Base-by-base conservation (phyloP, 2,329 filamentous ascomycete genomes). In the Neonectria faginata region DNA sequence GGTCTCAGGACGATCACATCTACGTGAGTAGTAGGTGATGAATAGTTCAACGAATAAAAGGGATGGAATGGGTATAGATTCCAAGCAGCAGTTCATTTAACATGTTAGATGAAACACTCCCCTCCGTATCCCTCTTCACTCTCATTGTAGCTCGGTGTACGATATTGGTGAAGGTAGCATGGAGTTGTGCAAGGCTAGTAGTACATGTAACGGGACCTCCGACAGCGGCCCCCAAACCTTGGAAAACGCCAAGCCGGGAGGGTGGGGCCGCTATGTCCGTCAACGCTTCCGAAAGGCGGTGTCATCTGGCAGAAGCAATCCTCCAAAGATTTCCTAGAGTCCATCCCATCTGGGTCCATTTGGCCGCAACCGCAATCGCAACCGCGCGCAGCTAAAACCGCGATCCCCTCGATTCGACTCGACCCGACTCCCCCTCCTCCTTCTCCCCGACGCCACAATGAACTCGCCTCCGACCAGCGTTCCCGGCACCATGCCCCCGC, bases 301-400 rank as follows among this genome's bases (percentile, higher is more conserved):
- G 58, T 67, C 8, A 0, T 0, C 0, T 16, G 80, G 81, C 81
- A 83, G 75, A 83, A 83, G 79, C 75, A 72, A 74, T 77, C 72
- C 66, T 65, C 70, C 68, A 70, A 68, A 69, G 64, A 70, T 67
- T 69, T 72, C 67, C 67, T 31, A 55, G 62, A 59, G 47, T 56
- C 56, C 54, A n/a, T 57, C 58, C 56, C 54, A n/a, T 57, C 58
- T 36, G 55, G 62, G 51, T 50, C 53, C 57, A 65, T 64, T 44
- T 61, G 45, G 59, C 70, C 66, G 62, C 62, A 61, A 64, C 33
- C 41, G 42, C 62, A 60, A 64, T 31, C 39, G 42, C 52, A 50
- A 50, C 58, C 64, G 48, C 27, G 27, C 27, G 57, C 52, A 69
- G 64, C 59, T 56, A 61, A 65, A 68, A 27, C 67, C 59, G 57